Evolutionary conservation across 345 rosid genomes (phyloP).

Genomic region (Aquilaria sinensis): DNA sequence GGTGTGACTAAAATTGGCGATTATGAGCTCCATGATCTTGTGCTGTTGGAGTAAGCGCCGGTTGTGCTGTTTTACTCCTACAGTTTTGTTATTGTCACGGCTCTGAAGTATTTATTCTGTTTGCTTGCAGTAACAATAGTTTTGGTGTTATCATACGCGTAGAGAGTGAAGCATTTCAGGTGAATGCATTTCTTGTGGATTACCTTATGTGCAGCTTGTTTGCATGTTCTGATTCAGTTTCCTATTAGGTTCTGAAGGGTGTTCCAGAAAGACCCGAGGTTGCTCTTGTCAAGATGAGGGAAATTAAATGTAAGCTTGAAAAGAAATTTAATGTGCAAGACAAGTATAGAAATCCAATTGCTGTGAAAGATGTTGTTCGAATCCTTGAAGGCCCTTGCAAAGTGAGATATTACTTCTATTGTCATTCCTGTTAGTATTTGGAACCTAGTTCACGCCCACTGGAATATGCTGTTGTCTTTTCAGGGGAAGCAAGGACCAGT

Average conservation of each 20-base stretch:
- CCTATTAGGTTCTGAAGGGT: slow-evolving; percentile 51
- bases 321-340: slow-evolving; percentile 71
- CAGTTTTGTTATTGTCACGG: neutral
- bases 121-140: slow-evolving; percentile 63
- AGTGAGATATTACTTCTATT: slow-evolving; percentile 38
- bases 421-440: slow-evolving; percentile 12
- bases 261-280: slow-evolving; percentile 91
- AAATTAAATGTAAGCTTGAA: slow-evolving; percentile 86
- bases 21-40: slow-evolving; percentile 96
- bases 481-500: slow-evolving; percentile 97
- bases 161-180: slow-evolving; percentile 97
- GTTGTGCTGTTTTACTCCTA: neutral
- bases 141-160: slow-evolving; percentile 95
- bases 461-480: slow-evolving; percentile 8
- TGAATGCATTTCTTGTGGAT: slow-evolving; percentile 13
- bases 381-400: slow-evolving; percentile 86
- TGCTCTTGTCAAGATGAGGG: slow-evolving; percentile 78
- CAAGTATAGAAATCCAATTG: slow-evolving; percentile 53
- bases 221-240: neutral
- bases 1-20: slow-evolving; percentile 86
- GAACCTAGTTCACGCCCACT: neutral
- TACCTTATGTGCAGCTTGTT: neutral
- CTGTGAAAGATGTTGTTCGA: slow-evolving; percentile 77
- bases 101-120: slow-evolving; percentile 14
- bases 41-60: slow-evolving; percentile 73